Evolutionary conservation across 495 filamentous ascomycete genomes (phyloP).

Genomic region (Friedmanniomyces simplex): DNA sequence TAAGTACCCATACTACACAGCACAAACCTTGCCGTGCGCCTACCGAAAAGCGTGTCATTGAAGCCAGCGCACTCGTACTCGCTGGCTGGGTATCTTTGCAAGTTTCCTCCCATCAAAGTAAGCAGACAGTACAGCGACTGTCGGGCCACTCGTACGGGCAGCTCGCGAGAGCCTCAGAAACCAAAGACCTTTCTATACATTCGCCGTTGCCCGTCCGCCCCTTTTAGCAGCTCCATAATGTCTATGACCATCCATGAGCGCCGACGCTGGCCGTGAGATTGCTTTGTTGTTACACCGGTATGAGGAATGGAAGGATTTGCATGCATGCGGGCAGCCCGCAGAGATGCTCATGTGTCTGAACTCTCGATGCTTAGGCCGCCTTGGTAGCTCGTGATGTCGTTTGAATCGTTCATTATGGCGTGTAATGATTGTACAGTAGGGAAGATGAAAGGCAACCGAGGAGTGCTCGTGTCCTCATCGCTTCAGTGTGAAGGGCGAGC

Average conservation of each 20-base stretch:
- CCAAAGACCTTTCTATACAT: not conserved
- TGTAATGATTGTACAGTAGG: not conserved
- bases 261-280: not conserved
- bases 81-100: not conserved
- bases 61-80: too few relatives aligned
- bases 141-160: not conserved
- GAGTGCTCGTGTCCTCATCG: not conserved
- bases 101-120: not conserved
- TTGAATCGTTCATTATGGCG: not conserved
- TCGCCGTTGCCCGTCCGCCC: not conserved
- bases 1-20: not conserved
- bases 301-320: too few relatives aligned
- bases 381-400: not conserved
- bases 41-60: too few relatives aligned
- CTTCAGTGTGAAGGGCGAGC: conserved; percentile 2
- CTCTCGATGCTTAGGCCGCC: not conserved
- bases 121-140: not conserved
- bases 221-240: too few relatives aligned
- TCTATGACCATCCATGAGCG: not conserved
- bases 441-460: not conserved
- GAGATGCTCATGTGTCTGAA: conserved; percentile 3
- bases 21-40: too few relatives aligned
- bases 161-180: not conserved
- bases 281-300: not conserved
- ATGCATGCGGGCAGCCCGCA: not conserved